Base-by-base conservation (phyloP, 495 filamentous ascomycete species). In the Penicillium canescens region DNA sequence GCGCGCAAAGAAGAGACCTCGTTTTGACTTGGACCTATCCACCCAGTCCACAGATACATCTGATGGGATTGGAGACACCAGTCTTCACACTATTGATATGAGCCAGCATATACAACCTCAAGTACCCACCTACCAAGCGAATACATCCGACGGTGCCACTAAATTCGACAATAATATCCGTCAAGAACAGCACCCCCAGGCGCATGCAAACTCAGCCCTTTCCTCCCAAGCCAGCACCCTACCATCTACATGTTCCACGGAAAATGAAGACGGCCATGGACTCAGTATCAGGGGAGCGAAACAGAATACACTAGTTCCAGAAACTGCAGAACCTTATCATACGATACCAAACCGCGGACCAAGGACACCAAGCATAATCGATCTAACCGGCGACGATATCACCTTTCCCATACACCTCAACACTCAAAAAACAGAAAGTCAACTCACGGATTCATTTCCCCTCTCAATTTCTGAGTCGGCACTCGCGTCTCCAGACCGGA, bases 211-310 rank as follows among this genome's bases (percentile, higher is more conserved):
- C 12, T 54, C 56, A 2, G 43, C 34, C 18, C 21, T 50, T 12
- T 55, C 28, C 28, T 31, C 69, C 10, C 46, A 70, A n/a, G 51
- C 73, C 8, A 67, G 59, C 1, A 47, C 65, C 24, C 65, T 76
- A 2, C 73, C 73, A 9, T 63, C 67, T 1, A 62, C 68, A 20
- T 71, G 62, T 56, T 42, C 55, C 4, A 60, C 60, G 20, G 60
- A 64, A 0, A 37, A 53, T 21, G 61, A 65, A 33, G 43, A 50
- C 10, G 39, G 11, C 37, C 54, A 28, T 24, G 50, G 36, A 21
- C 9, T 10, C 24, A 21, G 26, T 41, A 31, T 11, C 7, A 28
- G 34, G 14, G 18, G 18, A 14, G 26, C 16, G 35, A 50, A n/a
- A 51, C 21, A 43, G 10, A n/a, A 50, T 14, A 35, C 33, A 12